Evolutionary conservation across 352 stramenopile genomes (phyloP).

Genomic region (Pilasporangium apinafurcum): DNA sequence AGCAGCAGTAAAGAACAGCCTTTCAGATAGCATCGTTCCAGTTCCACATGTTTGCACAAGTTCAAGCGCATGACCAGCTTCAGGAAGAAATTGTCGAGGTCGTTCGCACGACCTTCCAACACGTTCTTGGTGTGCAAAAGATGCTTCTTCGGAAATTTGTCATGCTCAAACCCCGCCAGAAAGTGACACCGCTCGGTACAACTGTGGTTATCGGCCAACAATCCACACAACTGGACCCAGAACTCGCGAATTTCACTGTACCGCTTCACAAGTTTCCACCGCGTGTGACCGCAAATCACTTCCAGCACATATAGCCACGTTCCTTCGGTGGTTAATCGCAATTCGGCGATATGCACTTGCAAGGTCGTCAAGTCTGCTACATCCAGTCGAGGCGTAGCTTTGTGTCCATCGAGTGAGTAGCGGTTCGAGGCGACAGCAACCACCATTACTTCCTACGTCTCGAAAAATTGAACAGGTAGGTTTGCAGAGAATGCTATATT

Average conservation of each 20-base stretch:
- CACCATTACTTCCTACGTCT: no score
- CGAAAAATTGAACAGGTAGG: no score
- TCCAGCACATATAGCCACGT: slow-evolving; percentile 67
- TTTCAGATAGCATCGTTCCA: slow-evolving; percentile 32
- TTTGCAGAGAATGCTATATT: no score
- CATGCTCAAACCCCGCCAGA: slow-evolving; percentile 47
- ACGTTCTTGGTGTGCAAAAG: slow-evolving; percentile 61
- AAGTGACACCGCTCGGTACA: slow-evolving; percentile 68
- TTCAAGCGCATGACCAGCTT: slow-evolving; percentile 63
- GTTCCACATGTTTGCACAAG: slow-evolving; percentile 38
- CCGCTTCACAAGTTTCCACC: slow-evolving; percentile 48
- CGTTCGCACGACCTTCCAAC: slow-evolving; percentile 40
- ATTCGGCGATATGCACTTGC: slow-evolving; percentile 43
- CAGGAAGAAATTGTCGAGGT: slow-evolving; percentile 57
- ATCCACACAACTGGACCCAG: slow-evolving; percentile 38
- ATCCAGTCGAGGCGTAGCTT: no score
- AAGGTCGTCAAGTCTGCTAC: slow-evolving; percentile 42
- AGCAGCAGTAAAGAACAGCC: slow-evolving; percentile 35
- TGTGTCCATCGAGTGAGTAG: no score
- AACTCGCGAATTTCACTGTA: slow-evolving; percentile 76
- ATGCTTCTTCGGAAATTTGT: slow-evolving; percentile 77
- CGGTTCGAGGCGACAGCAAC: no score
- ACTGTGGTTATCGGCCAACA: slow-evolving; percentile 15
- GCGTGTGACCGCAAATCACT: slow-evolving; percentile 31
- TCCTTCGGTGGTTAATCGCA: slow-evolving; percentile 44